Evolutionary conservation across 352 stramenopile genomes (phyloP).

Genomic region (Phytophthora litchii): DNA sequence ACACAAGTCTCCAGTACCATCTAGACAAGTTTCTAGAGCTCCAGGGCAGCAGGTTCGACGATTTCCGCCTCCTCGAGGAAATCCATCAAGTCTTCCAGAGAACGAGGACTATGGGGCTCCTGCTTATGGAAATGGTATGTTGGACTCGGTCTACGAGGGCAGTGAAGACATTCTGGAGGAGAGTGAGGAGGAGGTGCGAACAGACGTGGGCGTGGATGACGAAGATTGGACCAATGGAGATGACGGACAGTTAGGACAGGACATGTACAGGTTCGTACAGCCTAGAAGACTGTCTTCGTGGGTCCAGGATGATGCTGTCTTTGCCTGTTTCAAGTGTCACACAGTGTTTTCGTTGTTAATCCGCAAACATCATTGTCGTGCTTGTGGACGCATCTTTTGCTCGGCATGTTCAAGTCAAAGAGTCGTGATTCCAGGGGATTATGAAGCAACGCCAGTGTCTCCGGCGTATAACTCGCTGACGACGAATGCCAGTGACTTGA

Average conservation of each 20-base stretch:
- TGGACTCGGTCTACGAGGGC: slow-evolving; percentile 67
- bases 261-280: slow-evolving; percentile 88
- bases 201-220: slow-evolving; percentile 48
- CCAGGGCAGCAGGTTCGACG: slow-evolving; percentile 11
- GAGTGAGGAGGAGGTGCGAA: slow-evolving; percentile 14
- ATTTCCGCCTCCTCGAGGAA: slow-evolving; percentile 13
- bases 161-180: slow-evolving; percentile 51
- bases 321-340: slow-evolving; percentile 89
- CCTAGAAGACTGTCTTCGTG: slow-evolving; percentile 76
- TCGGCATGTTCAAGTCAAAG: slow-evolving; percentile 79
- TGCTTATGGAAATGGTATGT: slow-evolving; percentile 41
- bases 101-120: slow-evolving; percentile 21
- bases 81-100: slow-evolving; percentile 19
- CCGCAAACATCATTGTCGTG: slow-evolving; percentile 84
- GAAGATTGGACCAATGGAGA: slow-evolving; percentile 67
- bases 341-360: slow-evolving; percentile 79
- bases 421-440: slow-evolving; percentile 81
- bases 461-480: slow-evolving; percentile 65
- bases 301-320: slow-evolving; percentile 87
- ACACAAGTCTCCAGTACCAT: slow-evolving; percentile 23
- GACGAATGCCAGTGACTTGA: slow-evolving; percentile 76
- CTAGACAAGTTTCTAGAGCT: background rate
- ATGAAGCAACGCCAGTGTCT: slow-evolving; percentile 74
- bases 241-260: slow-evolving; percentile 52
- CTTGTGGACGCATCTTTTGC: slow-evolving; percentile 86